Evolutionary conservation across 2,329 filamentous ascomycete genomes (phyloP).

Genomic region (Plectosphaerella plurivora): DNA sequence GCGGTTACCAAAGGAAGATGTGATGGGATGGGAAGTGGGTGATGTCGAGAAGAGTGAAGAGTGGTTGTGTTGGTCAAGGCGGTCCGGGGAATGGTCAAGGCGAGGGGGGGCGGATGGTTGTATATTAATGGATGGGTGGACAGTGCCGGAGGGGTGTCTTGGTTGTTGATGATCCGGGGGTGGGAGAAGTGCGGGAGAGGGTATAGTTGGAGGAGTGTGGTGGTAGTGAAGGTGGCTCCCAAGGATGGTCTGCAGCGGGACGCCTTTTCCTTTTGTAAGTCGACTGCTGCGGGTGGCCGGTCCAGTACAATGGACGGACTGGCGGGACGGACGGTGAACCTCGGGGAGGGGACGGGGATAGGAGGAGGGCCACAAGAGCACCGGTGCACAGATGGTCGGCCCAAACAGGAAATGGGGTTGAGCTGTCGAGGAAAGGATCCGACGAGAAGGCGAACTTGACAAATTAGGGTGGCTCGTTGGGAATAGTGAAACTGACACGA

Average conservation of each 20-base stretch:
- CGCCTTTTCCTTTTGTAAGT: slow-evolving; percentile 14
- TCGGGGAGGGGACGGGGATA: neutral
- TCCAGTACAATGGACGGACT: no score
- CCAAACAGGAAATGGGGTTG: slow-evolving; percentile 34
- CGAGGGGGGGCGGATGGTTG: neutral
- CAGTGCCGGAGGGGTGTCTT: slow-evolving; percentile 6
- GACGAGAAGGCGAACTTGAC: slow-evolving; percentile 17
- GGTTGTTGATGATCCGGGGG: slow-evolving; percentile 8
- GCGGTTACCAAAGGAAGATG: slow-evolving; percentile 3
- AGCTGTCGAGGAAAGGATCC: slow-evolving; percentile 20
- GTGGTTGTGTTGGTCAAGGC: no score
- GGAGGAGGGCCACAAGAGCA: slow-evolving; percentile 19
- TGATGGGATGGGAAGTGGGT: no score
- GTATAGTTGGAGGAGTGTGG: slow-evolving; percentile 4
- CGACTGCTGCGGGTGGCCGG: neutral
- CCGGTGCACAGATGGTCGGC: slow-evolving; percentile 29
- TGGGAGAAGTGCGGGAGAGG: slow-evolving; percentile 5
- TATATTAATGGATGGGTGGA: neutral
- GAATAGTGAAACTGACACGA: slow-evolving; percentile 21
- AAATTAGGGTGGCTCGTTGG: slow-evolving; percentile 15
- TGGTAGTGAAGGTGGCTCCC: slow-evolving; percentile 5
- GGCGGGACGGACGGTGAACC: no score
- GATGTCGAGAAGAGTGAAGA: slow-evolving; percentile 7
- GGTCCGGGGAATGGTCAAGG: neutral
- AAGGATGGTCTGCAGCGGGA: neutral